phyloP scores from a whole-genome alignment of 1,284 basidiomycete genomes.

The Omphalotus olearius region DNA sequence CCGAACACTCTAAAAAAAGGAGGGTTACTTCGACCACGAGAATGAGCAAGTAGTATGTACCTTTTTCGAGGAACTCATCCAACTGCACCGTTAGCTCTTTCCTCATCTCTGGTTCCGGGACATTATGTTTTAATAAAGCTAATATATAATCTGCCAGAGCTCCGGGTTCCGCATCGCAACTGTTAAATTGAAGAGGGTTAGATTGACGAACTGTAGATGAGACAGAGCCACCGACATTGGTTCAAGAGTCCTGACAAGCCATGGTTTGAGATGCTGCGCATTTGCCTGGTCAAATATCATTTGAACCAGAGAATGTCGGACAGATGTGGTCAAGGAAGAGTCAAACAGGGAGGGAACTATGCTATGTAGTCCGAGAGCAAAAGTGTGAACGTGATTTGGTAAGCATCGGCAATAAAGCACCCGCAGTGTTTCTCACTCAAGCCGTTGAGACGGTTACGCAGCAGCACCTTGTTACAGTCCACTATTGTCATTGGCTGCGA shows the following conservation, averaged over 20 bases:
- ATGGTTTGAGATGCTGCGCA: slow-evolving; percentile 65
- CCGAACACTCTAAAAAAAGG: slow-evolving; percentile 53
- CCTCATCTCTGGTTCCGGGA: slow-evolving; percentile 78
- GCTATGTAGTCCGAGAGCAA: neutral
- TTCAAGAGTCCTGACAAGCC: slow-evolving; percentile 81
- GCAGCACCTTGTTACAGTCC: too few relatives aligned
- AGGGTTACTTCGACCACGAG: slow-evolving; percentile 13
- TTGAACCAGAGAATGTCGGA: neutral
- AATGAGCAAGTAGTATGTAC: slow-evolving; percentile 35
- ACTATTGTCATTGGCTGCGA: too few relatives aligned
- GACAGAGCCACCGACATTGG: slow-evolving; percentile 59
- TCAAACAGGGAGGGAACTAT: neutral
- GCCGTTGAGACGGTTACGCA: too few relatives aligned
- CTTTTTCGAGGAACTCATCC: slow-evolving; percentile 89
- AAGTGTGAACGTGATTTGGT: neutral
- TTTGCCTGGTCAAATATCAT: slow-evolving; percentile 69
- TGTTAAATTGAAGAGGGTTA: slow-evolving; percentile 27
- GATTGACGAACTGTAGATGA: slow-evolving; percentile 14
- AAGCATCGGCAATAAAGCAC: neutral
- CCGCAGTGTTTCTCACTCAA: too few relatives aligned
- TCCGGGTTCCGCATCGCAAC: slow-evolving; percentile 94
- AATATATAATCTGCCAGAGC: slow-evolving; percentile 94
- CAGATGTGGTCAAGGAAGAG: neutral
- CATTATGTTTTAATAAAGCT: slow-evolving; percentile 90
- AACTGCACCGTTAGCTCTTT: slow-evolving; percentile 76